Conservation (phyloP, 2,329 filamentous ascomycete genomes). For the Fusarium coffeatum region DNA sequence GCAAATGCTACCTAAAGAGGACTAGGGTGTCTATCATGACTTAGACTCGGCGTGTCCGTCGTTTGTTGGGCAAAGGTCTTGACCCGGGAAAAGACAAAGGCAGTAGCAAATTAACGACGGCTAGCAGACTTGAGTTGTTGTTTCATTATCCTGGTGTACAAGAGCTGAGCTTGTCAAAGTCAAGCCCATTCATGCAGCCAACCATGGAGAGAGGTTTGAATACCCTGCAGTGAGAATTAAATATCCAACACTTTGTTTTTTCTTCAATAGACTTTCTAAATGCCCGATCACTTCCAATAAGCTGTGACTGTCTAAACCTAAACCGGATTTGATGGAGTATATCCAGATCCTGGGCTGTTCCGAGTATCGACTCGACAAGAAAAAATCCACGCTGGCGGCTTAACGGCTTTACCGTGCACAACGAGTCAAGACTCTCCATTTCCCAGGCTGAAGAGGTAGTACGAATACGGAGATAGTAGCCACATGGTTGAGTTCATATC, state of each 20-base stretch:
- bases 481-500: neutral
- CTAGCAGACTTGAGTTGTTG: neutral
- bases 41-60: conserved; percentile 29
- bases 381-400: neutral
- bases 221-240: neutral
- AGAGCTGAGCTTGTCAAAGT: neutral
- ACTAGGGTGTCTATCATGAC: conserved; percentile 9
- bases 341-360: neutral
- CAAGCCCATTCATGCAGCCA: neutral
- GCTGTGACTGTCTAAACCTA: neutral
- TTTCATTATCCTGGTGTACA: neutral
- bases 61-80: conserved; percentile 28
- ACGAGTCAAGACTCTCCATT: conserved; percentile 22
- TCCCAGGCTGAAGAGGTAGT: conserved; percentile 16
- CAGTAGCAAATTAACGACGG: neutral
- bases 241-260: neutral
- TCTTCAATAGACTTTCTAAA: neutral
- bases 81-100: neutral
- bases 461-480: conserved; percentile 30
- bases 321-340: neutral
- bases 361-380: conserved; percentile 3
- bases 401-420: neutral
- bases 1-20: conserved; percentile 19
- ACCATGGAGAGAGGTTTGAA: neutral
- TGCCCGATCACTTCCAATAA: neutral